phyloP scores from a whole-genome alignment of 2,329 filamentous ascomycete genomes.

The Clarireedia hainanense region DNA sequence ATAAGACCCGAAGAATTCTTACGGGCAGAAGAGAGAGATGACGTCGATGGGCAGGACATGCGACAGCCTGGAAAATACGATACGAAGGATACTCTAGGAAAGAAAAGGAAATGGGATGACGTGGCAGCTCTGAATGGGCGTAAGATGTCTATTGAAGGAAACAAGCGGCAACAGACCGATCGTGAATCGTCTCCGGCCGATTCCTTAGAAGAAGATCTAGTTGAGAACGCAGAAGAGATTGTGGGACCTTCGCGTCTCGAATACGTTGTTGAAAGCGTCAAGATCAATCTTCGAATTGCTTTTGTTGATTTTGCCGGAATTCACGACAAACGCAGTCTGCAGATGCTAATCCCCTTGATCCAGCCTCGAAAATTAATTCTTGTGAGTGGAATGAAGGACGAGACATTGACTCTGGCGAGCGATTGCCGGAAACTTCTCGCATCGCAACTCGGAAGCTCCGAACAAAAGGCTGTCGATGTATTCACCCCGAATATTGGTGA shows the following conservation, averaged over 20 bases:
- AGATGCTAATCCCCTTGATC: conserved; percentile 91
- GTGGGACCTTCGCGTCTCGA: conserved; percentile 69
- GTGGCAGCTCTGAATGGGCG: conserved; percentile 37
- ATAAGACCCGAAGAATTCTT: conserved; percentile 93
- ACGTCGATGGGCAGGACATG: conserved; percentile 58
- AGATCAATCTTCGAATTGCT: conserved; percentile 67
- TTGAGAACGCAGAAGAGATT: conserved; percentile 46
- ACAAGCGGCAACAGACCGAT: conserved; percentile 51
- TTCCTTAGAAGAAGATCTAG: conserved; percentile 45
- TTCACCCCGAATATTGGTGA: conserved; percentile 73
- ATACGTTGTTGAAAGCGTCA: conserved; percentile 54
- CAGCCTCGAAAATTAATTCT: conserved; percentile 90
- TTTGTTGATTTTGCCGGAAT: conserved; percentile 89
- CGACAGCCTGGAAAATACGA: conserved; percentile 42
- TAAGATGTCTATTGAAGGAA: conserved; percentile 36
- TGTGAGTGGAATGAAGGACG: conserved; percentile 70
- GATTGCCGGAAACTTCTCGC: conserved; percentile 67
- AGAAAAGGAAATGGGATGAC: conserved; percentile 93
- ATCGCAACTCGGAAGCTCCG: conserved; percentile 35
- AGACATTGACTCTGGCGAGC: conserved; percentile 69
- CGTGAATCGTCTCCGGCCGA: conserved; percentile 32
- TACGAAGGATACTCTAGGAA: conserved; percentile 61
- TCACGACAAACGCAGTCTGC: conserved; percentile 86
- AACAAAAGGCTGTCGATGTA: conserved; percentile 54
- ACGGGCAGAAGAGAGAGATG: conserved; percentile 83